Evolutionary conservation across 352 stramenopile species (phyloP), one percentile per base, ranked within the genome.

Genomic region (Phytophthora megakarya): DNA sequence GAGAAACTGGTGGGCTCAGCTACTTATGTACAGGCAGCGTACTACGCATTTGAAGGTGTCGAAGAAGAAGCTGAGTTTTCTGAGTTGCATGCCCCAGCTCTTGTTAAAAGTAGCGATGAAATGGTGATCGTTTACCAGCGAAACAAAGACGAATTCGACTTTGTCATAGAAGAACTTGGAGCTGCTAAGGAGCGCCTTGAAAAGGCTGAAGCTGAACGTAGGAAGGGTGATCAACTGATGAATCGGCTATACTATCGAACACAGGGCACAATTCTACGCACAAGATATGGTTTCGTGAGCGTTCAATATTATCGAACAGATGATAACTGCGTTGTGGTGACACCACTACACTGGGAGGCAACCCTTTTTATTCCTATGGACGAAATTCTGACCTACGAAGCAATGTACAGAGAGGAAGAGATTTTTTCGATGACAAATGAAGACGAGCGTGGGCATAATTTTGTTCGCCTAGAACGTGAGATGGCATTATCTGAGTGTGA

Each of bases 1-100:
- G 2, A 28, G 16, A 37, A 49, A 35, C 10, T 35, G 2, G 30
- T 35, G 30, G 13, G 4, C 30, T 35, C 30, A 35, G 30, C 13
- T 7, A 35, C 7, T 49, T 21, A 12, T 50, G 9, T 35, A 21
- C 50, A 88, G 77, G 52, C 54, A 7, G 79, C 78, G 2, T 73
- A 74, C 50, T 74, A 81, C 28, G 76, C 75, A 0, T 77, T 86
- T 3, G 79, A 89, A 76, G 85, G 83, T 3, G 80, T 91, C 1
- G 81, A 92, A 57, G 81, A 94, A 65, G 83, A 92, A 38, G 83
- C 83, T 1, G 80, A 91, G 49, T 88, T 92, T 51, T 81, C 83
- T 0, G 84, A 90, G 43, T 86, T 84, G 18, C 81, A 94, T 46
- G 81, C 77, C 0, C 78, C 80, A 7, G 71, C 85, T 21, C 65